Percentiles rank a stretch among this genome's conserved stretches.
These are phyloP conservation scores for Fusarium sp. DNA, from an alignment of 2,329 filamentous ascomycete species.

Conservation along the genomic window DNA sequence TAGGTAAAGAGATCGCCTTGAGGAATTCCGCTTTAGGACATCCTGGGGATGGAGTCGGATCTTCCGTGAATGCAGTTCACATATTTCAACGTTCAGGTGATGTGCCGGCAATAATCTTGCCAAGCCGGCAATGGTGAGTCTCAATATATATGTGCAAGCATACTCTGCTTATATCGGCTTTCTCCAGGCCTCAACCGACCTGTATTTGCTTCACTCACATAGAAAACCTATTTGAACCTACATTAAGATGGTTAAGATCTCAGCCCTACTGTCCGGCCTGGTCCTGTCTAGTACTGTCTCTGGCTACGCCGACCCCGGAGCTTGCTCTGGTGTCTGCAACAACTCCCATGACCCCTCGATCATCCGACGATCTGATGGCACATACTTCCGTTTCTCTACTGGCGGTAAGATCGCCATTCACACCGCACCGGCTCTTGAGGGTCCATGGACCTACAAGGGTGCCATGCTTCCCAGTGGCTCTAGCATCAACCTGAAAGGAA, in stretches of 20 bases:
- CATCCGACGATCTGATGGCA: slow-evolving; percentile 57
- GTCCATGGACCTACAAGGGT: slow-evolving; percentile 61
- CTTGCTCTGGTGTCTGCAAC: slow-evolving; percentile 57
- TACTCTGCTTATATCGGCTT: too few species aligned
- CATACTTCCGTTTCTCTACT: slow-evolving; percentile 61
- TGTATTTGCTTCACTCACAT: not conserved
- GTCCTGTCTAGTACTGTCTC: slow-evolving; percentile 11
- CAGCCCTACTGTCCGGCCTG: slow-evolving; percentile 16
- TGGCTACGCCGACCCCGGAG: slow-evolving; percentile 51
- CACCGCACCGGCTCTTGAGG: slow-evolving; percentile 54
- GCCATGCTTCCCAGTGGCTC: slow-evolving; percentile 56
- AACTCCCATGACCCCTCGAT: slow-evolving; percentile 57
- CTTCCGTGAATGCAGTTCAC: too few species aligned
- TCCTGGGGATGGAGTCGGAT: too few species aligned
- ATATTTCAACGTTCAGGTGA: too few species aligned
- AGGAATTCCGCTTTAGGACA: too few species aligned
- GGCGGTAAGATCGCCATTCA: slow-evolving; percentile 58
- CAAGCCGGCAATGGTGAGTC: too few species aligned
- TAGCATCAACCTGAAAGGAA: slow-evolving; percentile 58
- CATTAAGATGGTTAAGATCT: slow-evolving; percentile 22
- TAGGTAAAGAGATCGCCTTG: too few species aligned
- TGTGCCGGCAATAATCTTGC: too few species aligned
- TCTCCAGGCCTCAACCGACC: too few species aligned
- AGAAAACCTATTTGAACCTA: not conserved
- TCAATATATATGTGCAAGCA: too few species aligned